Evolutionary conservation across 73 alveolate genomes (phyloP), one percentile per base, ranked within the genome.

Genomic region (Paramecium pentaurelia): DNA sequence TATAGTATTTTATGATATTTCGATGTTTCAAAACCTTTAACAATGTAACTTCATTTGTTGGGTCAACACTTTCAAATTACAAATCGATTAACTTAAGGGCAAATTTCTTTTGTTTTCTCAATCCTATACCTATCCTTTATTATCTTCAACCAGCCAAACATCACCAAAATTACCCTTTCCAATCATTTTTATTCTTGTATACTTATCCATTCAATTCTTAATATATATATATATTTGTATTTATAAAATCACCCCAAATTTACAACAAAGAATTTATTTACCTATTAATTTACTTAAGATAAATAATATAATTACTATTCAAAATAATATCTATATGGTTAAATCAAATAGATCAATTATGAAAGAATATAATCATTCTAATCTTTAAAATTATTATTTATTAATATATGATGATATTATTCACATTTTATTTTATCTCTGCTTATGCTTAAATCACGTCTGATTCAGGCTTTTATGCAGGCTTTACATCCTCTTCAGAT

Each of bases 121-220:
- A 34, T 40, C 42, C 77, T 86, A 92, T 70, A 86, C 75, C 71
- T 92, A 44, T 58, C 80, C 93, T 40, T 47, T 47, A 32, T 88
- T 87, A 16, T 88, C 86, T 71, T 94, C 86, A n/a, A 94, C 95
- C 14, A 92, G 58, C 60, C 91, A 36, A 25, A 94, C 97, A 71
- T 94, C 97, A 9, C 97, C 97, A 70, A 64, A 94, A 18, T 94
- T 92, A 4, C 97, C 97, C 47, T 88, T 92, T 20, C 97, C 97
- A 64, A 64, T 64, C 84, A 64, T 64, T 64, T 64, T 64, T 64
- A 64, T 34, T 64, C 84, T 64, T 32, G 20, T 64, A 64, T 64
- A 64, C 84, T 64, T 64, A 32, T 64, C 84, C 84, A 64, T 64
- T 54, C 3, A 16, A 54, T 18, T 54, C 32, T 54, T 18, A 54